Evolutionary conservation across 768 basidiomycete genomes (phyloP).

Genomic region (Inosperma sp.): DNA sequence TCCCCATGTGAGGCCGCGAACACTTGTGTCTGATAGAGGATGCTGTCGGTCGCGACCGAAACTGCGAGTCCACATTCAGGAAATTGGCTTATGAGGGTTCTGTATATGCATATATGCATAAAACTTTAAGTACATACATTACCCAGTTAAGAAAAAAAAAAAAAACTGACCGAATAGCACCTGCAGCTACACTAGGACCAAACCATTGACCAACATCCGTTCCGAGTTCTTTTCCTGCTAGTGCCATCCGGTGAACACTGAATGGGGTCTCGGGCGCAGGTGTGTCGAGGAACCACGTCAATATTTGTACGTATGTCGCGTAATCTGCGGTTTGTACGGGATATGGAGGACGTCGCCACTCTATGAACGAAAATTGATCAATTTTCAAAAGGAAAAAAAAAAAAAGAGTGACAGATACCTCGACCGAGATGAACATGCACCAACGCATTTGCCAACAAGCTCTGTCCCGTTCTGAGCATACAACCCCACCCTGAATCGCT

Average conservation of each 20-base stretch:
- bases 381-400: conserved; percentile 1
- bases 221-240: too few species aligned
- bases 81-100: too few species aligned
- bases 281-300: conserved; percentile 94
- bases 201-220: conserved; percentile 99
- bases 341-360: too few species aligned
- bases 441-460: conserved; percentile 40
- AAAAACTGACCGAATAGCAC: conserved; percentile 90
- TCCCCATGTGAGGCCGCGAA: conserved; percentile 63
- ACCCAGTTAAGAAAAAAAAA: conserved; percentile 1
- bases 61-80: too few species aligned
- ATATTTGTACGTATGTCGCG: too few species aligned
- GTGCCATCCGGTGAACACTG: too few species aligned
- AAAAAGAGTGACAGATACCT: conserved; percentile 26
- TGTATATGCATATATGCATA: too few species aligned
- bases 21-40: conserved; percentile 82
- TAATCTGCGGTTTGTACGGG: too few species aligned
- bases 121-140: neutral
- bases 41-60: too few species aligned
- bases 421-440: too few species aligned
- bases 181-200: conserved; percentile 93
- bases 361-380: conserved; percentile 1
- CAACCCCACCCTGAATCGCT: conserved; percentile 37
- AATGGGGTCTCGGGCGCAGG: conserved; percentile 74
- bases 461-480: conserved; percentile 36